These are phyloP conservation scores for Boletus patriciae DNA, from an alignment of 768 basidiomycete genomes.

Conservation along the genomic window DNA sequence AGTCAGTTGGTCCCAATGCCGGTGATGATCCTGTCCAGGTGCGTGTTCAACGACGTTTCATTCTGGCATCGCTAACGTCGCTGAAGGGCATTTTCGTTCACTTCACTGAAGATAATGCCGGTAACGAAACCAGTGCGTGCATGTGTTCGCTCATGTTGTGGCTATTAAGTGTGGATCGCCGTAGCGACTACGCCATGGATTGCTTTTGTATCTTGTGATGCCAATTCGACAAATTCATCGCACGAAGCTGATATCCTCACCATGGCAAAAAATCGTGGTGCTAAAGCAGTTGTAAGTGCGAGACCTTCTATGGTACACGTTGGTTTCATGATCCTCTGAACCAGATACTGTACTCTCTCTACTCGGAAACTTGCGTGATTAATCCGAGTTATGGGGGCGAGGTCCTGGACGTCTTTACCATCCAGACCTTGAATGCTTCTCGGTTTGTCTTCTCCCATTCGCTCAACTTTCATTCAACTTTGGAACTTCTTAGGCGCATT, in stretches of 20 bases:
- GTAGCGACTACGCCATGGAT: conserved; percentile 85
- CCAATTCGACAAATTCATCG: conserved; percentile 66
- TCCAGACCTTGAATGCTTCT: conserved; percentile 60
- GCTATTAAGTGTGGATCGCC: conserved; percentile 15
- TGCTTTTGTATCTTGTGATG: conserved; percentile 82
- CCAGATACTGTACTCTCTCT: conserved; percentile 76
- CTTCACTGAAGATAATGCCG: conserved; percentile 65
- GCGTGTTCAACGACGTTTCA: conserved; percentile 12
- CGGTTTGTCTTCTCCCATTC: conserved; percentile 39
- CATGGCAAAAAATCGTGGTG: conserved; percentile 73
- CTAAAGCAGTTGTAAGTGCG: conserved; percentile 67
- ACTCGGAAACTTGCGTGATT: conserved; percentile 72
- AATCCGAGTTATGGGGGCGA: conserved; percentile 69
- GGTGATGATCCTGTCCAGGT: conserved; percentile 55
- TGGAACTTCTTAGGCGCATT: conserved; percentile 42
- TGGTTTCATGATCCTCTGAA: conserved; percentile 1
- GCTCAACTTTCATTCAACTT: not conserved
- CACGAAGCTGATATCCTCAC: conserved; percentile 75
- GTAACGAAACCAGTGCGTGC: conserved; percentile 49
- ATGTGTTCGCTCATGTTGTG: conserved; percentile 31
- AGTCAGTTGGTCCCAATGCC: conserved; percentile 52
- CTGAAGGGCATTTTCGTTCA: conserved; percentile 77
- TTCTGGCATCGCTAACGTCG: not conserved
- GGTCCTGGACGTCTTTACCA: conserved; percentile 75
- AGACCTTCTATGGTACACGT: not conserved